phyloP scores from a whole-genome alignment of 2,329 filamentous ascomycete species.

The Colletotrichum lini region DNA sequence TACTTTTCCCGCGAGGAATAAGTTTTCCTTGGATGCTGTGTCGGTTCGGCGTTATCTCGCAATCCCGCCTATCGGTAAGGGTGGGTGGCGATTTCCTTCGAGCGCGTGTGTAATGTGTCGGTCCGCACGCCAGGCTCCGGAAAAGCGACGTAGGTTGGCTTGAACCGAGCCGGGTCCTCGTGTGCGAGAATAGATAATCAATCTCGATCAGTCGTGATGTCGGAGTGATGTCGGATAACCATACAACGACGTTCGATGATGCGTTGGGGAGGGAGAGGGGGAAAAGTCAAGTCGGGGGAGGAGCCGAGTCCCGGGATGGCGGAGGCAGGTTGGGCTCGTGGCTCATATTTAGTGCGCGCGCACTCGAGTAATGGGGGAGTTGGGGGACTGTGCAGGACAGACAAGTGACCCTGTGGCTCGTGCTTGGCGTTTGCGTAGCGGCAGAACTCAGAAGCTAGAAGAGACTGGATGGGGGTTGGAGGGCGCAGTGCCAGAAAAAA shows the following conservation, averaged over 20 bases:
- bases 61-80: constrained; percentile 33
- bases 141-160: constrained; percentile 10
- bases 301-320: constrained; percentile 22
- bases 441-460: constrained; percentile 9
- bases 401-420: constrained; percentile 24
- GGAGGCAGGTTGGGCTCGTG: constrained; percentile 27
- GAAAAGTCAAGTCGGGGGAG: constrained; percentile 18
- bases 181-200: background rate
- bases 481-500: constrained; percentile 29
- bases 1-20: constrained; percentile 32
- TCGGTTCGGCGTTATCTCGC: constrained; percentile 39
- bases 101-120: constrained; percentile 5
- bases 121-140: constrained; percentile 4
- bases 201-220: constrained; percentile 20
- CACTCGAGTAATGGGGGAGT: constrained; percentile 26
- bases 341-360: background rate
- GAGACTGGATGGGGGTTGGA: constrained; percentile 11
- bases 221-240: constrained; percentile 19
- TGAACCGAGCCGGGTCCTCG: constrained; percentile 11
- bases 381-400: constrained; percentile 13
- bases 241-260: constrained; percentile 17
- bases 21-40: constrained; percentile 35
- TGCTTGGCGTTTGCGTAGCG: constrained; percentile 28
- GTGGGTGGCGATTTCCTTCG: constrained; percentile 25
- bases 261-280: constrained; percentile 10